Evolutionary conservation across 1,284 basidiomycete genomes (phyloP), one percentile per base, ranked within the genome.

Genomic region (Leucoagaricus sp.): DNA sequence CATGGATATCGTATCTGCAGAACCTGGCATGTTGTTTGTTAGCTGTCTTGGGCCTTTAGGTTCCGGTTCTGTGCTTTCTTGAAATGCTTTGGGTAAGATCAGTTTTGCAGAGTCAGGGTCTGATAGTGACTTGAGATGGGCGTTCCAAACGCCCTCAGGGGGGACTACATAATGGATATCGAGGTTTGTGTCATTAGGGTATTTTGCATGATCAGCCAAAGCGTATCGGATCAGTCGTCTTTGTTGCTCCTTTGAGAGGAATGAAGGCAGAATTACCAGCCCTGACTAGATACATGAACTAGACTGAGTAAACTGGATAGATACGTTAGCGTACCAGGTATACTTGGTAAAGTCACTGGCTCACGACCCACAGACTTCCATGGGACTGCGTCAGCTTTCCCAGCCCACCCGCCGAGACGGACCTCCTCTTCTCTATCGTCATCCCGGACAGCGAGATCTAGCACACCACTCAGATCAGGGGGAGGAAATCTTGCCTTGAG

Each of bases 111-210:
- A 59, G 40, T 57, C 61, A 4, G 68, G 61, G 40, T 71, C 66
- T 1, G 62, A 59, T 12, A 62, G 63, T 26, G 78, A 71, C 31
- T 69, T 67, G 1, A 84, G 61, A 65, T 78, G 80, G 21, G 83
- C 76, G 50, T 86, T 83, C 91, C 92, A 94, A 23, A 93, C 64
- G 1, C 91, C 91, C 23, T 82, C 74, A 25, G 69, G 53, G 0
- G 94, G 94, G 3, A 95, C 75, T 42, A 76, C 54, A 65, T 95
- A 96, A 71, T 96, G 94, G 0, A 85, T 83, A 57, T 94, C 89
- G 23, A 96, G 84, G 61, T 93, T 95, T 0, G 92, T 93, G 51
- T 91, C 86, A 68, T 96, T 96, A 0, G 93, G 92, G 23, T 79
- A 70, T 4, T 79, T 77, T 0, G 93, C 89, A 63, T 95, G 93